Conservation (phyloP, 306 rosid genomes). For the Cucumis cinereus region DNA sequence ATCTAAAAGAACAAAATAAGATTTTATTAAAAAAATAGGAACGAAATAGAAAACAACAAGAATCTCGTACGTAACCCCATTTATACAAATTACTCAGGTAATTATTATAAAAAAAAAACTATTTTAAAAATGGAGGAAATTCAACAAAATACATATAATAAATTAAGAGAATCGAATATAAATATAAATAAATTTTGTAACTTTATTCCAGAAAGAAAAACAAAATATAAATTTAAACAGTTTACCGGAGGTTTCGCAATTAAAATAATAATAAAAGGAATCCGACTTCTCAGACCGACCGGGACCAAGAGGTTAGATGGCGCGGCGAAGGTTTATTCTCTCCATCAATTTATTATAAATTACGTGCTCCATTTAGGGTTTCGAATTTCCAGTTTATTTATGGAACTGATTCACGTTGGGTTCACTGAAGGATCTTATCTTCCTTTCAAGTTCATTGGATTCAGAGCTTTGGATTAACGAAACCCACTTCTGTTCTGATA, state of each 20-base stretch:
- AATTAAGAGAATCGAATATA: not conserved
- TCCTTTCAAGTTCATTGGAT: not conserved
- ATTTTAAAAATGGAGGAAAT: too few relatives aligned
- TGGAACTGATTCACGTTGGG: not conserved
- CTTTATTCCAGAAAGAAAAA: too few relatives aligned
- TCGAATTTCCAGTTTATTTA: not conserved
- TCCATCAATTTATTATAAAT: not conserved
- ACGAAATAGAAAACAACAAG: too few relatives aligned
- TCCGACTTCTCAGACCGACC: not conserved
- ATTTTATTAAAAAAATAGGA: too few relatives aligned
- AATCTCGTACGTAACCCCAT: too few relatives aligned
- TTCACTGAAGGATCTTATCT: not conserved
- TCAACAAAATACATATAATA: too few relatives aligned
- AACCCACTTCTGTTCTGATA: not conserved
- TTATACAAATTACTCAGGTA: too few relatives aligned
- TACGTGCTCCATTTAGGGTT: not conserved
- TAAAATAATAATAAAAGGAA: too few relatives aligned
- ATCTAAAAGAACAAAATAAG: too few relatives aligned
- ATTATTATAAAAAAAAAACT: too few relatives aligned
- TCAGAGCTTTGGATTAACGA: not conserved
- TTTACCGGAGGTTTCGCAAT: not conserved
- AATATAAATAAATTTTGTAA: too few relatives aligned
- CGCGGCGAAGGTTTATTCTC: not conserved
- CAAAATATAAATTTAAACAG: not conserved
- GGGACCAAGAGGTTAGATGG: not conserved